These are phyloP conservation scores for Pseudogymnoascus sp. DNA, from an alignment of 2,329 filamentous ascomycete species.

Conservation along the genomic window DNA sequence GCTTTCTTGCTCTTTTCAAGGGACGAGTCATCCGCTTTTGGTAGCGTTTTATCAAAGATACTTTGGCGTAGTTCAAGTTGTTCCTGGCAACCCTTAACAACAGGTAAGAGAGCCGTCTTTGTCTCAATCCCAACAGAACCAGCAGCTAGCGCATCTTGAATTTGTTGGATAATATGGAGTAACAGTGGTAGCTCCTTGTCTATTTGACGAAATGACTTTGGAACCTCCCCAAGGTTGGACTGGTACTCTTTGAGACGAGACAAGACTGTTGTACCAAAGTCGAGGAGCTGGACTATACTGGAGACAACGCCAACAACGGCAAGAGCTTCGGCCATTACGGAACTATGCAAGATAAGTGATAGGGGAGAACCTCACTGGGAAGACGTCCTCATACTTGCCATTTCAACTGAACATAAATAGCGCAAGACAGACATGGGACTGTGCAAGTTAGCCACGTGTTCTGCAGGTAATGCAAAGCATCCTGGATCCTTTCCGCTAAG, in stretches of 20 bases:
- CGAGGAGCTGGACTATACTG: conserved; percentile 16
- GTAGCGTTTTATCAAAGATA: conserved; percentile 9
- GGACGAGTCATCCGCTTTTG: conserved; percentile 6
- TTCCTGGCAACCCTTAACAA: conserved; percentile 5
- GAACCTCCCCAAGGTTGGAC: conserved; percentile 6
- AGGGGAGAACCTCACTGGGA: not conserved
- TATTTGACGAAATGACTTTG: conserved; percentile 6
- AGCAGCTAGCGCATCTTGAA: conserved; percentile 1
- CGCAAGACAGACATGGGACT: not conserved
- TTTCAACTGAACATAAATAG: not conserved
- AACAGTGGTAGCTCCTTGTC: conserved; percentile 9
- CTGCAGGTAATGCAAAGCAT: too few relatives aligned
- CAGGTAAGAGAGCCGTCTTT: not conserved
- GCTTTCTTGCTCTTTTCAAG: conserved; percentile 7
- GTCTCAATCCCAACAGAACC: conserved; percentile 3
- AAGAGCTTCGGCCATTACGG: conserved; percentile 19
- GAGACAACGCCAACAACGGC: conserved; percentile 17
- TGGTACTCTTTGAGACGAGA: conserved; percentile 10
- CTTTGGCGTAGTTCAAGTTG: conserved; percentile 9
- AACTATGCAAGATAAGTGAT: not conserved
- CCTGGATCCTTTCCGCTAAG: too few relatives aligned
- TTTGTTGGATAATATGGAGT: conserved; percentile 3
- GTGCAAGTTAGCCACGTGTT: not conserved
- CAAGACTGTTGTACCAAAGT: conserved; percentile 12
- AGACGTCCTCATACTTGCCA: not conserved